Conservation (phyloP, 2,329 filamentous ascomycete genomes). For the Botrytis medusae region DNA sequence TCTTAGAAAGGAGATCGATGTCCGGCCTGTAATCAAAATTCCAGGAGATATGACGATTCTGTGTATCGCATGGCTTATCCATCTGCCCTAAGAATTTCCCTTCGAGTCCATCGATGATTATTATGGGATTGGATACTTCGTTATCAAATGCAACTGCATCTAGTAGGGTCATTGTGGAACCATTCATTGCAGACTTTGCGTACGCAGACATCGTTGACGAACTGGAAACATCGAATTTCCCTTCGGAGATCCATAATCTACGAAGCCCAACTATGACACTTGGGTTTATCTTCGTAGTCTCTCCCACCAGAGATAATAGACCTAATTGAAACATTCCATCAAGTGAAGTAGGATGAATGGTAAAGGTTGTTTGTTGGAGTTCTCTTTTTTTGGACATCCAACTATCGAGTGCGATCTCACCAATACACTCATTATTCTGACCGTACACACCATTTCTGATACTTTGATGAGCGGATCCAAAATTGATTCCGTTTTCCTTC, state of each 20-base stretch:
- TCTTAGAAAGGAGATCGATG: neutral
- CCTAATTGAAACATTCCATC: neutral
- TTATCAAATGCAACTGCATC: neutral
- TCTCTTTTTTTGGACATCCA: neutral
- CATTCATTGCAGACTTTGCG: neutral
- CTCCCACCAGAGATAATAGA: neutral
- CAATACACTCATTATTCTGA: neutral
- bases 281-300: neutral
- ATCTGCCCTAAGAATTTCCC: neutral
- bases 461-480: neutral
- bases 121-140: neutral
- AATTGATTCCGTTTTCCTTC: neutral
- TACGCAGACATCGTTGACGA: neutral
- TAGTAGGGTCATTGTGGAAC: neutral
- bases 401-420: neutral
- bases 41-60: neutral
- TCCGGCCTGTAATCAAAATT: conserved; percentile 1
- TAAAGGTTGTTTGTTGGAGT: neutral
- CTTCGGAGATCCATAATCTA: neutral
- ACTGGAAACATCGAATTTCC: neutral
- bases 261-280: neutral
- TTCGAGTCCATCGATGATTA: neutral
- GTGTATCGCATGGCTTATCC: neutral
- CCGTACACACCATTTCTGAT: neutral
- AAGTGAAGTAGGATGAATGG: neutral